Evolutionary conservation across 164 flowering plant species (phyloP), one percentile per base, ranked within the genome.

Genomic region (Stephania japonica): DNA sequence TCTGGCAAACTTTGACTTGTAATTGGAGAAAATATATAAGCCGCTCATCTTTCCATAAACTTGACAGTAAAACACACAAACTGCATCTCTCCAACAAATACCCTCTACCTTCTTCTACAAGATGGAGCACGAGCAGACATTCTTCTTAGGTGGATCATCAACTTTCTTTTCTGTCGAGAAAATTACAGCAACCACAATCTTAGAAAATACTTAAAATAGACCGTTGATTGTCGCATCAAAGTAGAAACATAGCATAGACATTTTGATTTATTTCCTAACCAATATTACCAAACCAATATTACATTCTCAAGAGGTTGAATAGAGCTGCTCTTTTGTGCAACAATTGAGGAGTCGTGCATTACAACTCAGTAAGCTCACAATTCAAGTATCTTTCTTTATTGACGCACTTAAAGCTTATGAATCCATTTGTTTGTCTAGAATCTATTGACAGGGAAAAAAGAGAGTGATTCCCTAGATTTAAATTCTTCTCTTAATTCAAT

Each of bases 121-220:
- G 81, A 88, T 88, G 80, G 89, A 64, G 78, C 91, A 88, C 5
- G 85, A 75, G 76, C 91, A 88, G 4, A 76, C 41, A 44, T 50
- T 83, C 78, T 85, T 88, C 77, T 73, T 84, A 26, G 90, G 92
- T 67, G 73, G 69, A 41, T 87, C 92, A 24, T 82, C 87, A 11
- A 85, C 84, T 78, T 86, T 84, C 80, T 82, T 87, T 72, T 88
- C 89, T 86, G 89, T 75, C 61, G 69, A 75, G 11, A 71, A 43
- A 42, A 61, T 26, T 19, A 12, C 23, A 59, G 66, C 47, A 63
- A 43, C 42, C 68, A 42, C 14, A 50, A n/a, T 61, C 16, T 75
- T 19, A 32, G 63, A 72, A 12, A 69, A 53, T 6, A 25, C 43
- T 50, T 10, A 62, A 5, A 18, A 62, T 32, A 32, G 38, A 21